Base-by-base conservation (phyloP, 139 green algal genomes). In the Nannochloris sp. region DNA sequence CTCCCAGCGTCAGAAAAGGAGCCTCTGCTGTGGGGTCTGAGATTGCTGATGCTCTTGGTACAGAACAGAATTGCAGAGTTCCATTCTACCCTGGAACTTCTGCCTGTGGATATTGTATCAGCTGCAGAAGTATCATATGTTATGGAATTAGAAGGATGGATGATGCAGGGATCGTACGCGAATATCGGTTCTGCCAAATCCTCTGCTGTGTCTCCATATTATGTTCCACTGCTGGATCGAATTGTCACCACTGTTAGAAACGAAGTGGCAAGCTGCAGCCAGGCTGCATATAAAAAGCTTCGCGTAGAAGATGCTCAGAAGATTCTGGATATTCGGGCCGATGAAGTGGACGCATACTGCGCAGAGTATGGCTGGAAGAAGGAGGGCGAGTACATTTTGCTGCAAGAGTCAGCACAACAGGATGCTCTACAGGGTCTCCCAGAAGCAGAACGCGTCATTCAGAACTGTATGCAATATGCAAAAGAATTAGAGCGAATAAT, bases 81-180 rank as follows among this genome's bases (percentile, higher is more conserved):
- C 63, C 92, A 98, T 79, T 95, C 87, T 2, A 89, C 96, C 67
- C 78, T 98, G 45, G 93, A 98, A 74, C 68, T 94, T 20, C 79
- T 96, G 17, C 60, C 80, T 2, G 25, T 77, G 16, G 62, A 93
- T 73, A 76, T 90, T 33, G 4, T 63, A 4, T 28, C 33, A 2
- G 31, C 16, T 17, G 17, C 66, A 28, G 20, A 67, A 46, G 16
- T 59, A 6, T 59, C 60, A 29, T 69, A 89, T 40, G 82, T 81
- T 0, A 73, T 91, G 14, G 76, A 95, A 69, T 70, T 98, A 60
- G 93, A 98, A 80, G 82, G 93, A 72, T 90, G 79, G 67, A 82
- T 97, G 16, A 97, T 97, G 91, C 90, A 97, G 77, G 93, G 93
- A 9, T 82, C 93, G 1, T 98, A 96, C 78, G 88, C 91, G 71